Evolutionary conservation across 1,284 basidiomycete genomes (phyloP).

Genomic region (Apiotrichum laibachii): DNA sequence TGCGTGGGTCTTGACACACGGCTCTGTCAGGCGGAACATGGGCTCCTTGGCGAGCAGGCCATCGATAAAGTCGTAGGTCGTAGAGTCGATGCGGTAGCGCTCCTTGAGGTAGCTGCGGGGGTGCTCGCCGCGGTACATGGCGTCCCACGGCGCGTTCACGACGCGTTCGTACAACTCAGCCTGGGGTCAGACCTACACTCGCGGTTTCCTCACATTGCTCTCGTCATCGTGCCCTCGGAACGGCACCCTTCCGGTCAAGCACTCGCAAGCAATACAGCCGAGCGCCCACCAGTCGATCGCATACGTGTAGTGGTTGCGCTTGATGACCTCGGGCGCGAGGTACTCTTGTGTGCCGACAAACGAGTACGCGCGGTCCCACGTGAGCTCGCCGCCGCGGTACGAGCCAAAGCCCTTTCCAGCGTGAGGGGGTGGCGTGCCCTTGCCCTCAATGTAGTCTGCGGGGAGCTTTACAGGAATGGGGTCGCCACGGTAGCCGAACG

Average conservation of each 20-base stretch:
- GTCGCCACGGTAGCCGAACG: conserved; percentile 43
- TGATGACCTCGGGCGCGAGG: conserved; percentile 85
- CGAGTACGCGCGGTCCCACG: conserved; percentile 26
- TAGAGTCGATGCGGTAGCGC: conserved; percentile 69
- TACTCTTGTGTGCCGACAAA: conserved; percentile 76
- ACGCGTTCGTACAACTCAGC: conserved; percentile 24
- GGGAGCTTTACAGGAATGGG: conserved; percentile 34
- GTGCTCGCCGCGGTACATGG: conserved; percentile 28
- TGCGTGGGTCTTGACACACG: conserved; percentile 77
- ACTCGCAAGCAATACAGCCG: conserved; percentile 95
- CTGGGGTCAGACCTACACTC: conserved; percentile 1
- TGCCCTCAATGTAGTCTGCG: conserved; percentile 23
- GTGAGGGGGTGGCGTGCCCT: conserved; percentile 19
- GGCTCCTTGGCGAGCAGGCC: conserved; percentile 91
- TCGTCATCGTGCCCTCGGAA: conserved; percentile 24
- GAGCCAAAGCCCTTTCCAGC: conserved; percentile 25
- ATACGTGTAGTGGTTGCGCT: conserved; percentile 84
- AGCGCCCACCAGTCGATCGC: conserved; percentile 98
- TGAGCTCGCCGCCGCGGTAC: conserved; percentile 24
- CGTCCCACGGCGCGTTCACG: conserved; percentile 40
- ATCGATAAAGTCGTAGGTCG: conserved; percentile 90
- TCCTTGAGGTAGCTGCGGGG: conserved; percentile 18
- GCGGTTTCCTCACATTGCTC: conserved; percentile 13
- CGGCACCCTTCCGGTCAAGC: conserved; percentile 55
- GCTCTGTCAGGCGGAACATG: conserved; percentile 82